These are phyloP conservation scores for Cadophora malorum DNA, from an alignment of 2,329 filamentous ascomycete genomes.

Conservation along the genomic window DNA sequence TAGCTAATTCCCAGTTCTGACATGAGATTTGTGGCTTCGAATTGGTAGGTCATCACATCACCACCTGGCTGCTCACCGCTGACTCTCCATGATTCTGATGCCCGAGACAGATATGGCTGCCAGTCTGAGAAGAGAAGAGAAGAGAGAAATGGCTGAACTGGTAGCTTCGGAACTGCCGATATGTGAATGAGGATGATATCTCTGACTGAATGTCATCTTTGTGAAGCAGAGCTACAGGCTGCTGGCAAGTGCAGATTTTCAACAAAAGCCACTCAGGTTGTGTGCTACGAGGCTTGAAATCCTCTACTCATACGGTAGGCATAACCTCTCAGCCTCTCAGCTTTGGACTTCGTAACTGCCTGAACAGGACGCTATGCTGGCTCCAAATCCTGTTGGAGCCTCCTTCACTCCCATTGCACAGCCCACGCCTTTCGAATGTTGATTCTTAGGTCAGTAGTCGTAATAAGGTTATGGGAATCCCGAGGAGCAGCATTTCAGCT, in stretches of 20 bases:
- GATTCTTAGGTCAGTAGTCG: neutral
- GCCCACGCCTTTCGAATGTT: neutral
- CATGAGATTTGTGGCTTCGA: neutral
- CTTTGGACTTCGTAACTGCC: neutral
- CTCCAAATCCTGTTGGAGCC: neutral
- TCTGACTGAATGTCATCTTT: neutral
- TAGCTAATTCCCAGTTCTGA: neutral
- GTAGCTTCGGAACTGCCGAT: neutral
- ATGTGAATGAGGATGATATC: neutral
- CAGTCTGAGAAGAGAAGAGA: neutral
- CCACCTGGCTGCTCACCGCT: neutral
- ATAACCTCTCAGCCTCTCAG: neutral
- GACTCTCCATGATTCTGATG: neutral
- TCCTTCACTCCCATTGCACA: neutral
- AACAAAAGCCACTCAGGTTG: too few relatives aligned
- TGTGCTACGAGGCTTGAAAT: neutral
- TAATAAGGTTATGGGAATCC: constrained; percentile 7
- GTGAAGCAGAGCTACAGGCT: neutral
- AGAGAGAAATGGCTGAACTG: neutral
- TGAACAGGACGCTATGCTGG: neutral
- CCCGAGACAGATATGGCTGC: neutral
- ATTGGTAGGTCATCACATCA: neutral
- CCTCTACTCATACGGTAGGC: neutral
- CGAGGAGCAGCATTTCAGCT: constrained; percentile 12
- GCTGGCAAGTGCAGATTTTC: too few relatives aligned